phyloP scores from a whole-genome alignment of 345 rosid genomes.

The Litchi chinensis region DNA sequence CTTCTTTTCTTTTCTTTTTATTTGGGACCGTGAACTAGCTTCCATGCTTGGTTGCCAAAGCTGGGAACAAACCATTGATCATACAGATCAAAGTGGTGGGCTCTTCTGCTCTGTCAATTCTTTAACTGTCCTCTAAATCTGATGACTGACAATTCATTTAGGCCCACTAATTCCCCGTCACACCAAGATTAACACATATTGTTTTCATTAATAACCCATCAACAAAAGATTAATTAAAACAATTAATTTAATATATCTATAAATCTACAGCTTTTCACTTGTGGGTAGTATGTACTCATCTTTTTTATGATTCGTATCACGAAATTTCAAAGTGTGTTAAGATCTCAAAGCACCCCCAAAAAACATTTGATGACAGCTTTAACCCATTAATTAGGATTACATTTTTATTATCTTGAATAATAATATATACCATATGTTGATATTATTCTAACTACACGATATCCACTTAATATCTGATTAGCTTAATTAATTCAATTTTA shows the following conservation, averaged over 20 bases:
- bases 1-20: not conserved
- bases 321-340: not conserved
- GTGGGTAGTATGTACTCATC: no score
- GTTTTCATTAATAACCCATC: not conserved
- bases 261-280: no score
- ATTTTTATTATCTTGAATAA: not conserved
- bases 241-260: no score
- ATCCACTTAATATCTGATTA: not conserved
- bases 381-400: not conserved
- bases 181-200: not conserved
- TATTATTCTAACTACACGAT: no score
- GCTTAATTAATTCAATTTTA: not conserved
- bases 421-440: not conserved
- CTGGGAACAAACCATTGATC: constrained; percentile 38
- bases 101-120: constrained; percentile 10
- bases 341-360: not conserved
- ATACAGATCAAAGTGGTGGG: constrained; percentile 23
- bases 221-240: no score
- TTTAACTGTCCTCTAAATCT: constrained; percentile 17
- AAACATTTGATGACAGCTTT: constrained; percentile 8
- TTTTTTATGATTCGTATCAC: no score
- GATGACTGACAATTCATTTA: constrained; percentile 14
- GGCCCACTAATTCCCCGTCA: not conserved
- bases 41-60: constrained; percentile 44
- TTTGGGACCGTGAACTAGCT: constrained; percentile 25